Evolutionary conservation across 805 yeast species (phyloP).

Genomic region (Pichia californica): DNA sequence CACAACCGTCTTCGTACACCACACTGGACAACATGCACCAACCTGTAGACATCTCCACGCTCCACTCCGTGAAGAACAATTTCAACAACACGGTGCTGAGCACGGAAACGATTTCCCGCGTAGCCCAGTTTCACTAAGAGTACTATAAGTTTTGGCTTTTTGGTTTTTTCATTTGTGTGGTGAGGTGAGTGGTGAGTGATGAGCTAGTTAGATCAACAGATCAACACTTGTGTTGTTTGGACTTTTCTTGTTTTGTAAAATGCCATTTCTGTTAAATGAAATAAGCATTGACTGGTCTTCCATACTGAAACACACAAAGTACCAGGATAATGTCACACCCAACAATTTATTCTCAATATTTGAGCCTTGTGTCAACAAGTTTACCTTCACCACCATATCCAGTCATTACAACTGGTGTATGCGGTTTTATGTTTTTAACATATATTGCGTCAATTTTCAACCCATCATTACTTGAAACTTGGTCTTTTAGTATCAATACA

Average conservation of each 20-base stretch:
- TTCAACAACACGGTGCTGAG: neutral
- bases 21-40: too few species aligned
- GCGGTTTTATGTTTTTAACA: constrained; percentile 43
- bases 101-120: constrained; percentile 4
- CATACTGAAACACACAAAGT: too few species aligned
- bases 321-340: neutral
- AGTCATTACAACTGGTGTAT: constrained; percentile 10
- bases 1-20: too few species aligned
- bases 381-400: constrained; percentile 7
- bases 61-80: neutral
- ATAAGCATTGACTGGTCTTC: too few species aligned
- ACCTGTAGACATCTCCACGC: neutral
- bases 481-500: constrained; percentile 52
- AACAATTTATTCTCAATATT: neutral
- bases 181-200: too few species aligned
- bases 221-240: too few species aligned
- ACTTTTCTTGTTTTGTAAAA: too few species aligned
- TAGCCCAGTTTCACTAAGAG: neutral
- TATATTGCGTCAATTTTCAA: constrained; percentile 30
- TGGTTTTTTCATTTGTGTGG: too few species aligned
- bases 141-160: neutral
- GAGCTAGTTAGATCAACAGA: too few species aligned
- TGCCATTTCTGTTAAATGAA: too few species aligned
- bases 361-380: neutral
- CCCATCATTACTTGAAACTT: constrained; percentile 28